These are phyloP conservation scores for Quercus parvula DNA, from an alignment of 306 rosid species.

Conservation along the genomic window DNA sequence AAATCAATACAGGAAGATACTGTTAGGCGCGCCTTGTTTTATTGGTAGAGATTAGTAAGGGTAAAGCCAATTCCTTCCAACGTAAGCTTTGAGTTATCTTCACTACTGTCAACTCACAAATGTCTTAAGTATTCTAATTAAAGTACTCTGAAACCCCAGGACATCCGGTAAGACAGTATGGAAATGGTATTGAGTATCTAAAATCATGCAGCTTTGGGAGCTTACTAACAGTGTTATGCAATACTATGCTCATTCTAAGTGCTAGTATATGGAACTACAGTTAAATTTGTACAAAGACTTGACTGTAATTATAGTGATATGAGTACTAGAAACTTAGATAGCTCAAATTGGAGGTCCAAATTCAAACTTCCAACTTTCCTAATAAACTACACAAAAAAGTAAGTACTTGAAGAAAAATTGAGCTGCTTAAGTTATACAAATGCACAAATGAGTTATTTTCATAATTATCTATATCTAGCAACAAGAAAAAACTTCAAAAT, in stretches of 20 bases:
- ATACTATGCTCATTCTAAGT: background rate
- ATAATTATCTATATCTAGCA: background rate
- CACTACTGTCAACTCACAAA: background rate
- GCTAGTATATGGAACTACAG: background rate
- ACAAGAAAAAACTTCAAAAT: background rate
- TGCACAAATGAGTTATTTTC: background rate
- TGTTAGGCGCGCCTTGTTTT: background rate
- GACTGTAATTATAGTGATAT: background rate
- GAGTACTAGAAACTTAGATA: background rate
- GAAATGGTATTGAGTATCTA: background rate
- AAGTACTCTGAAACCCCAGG: background rate
- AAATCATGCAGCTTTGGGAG: background rate
- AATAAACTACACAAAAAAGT: too few species aligned
- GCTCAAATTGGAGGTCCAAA: background rate
- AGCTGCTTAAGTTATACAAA: background rate
- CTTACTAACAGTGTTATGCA: background rate
- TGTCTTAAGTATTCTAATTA: background rate
- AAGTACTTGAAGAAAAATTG: too few species aligned
- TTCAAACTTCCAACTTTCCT: too few species aligned
- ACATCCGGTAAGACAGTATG: too few species aligned
- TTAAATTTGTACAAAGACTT: background rate
- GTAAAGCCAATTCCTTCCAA: background rate
- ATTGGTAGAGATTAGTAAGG: background rate
- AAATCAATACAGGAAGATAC: background rate
- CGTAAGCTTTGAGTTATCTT: background rate